These are phyloP conservation scores for Claviceps sp. DNA, from an alignment of 2,329 filamentous ascomycete species.

Conservation along the genomic window DNA sequence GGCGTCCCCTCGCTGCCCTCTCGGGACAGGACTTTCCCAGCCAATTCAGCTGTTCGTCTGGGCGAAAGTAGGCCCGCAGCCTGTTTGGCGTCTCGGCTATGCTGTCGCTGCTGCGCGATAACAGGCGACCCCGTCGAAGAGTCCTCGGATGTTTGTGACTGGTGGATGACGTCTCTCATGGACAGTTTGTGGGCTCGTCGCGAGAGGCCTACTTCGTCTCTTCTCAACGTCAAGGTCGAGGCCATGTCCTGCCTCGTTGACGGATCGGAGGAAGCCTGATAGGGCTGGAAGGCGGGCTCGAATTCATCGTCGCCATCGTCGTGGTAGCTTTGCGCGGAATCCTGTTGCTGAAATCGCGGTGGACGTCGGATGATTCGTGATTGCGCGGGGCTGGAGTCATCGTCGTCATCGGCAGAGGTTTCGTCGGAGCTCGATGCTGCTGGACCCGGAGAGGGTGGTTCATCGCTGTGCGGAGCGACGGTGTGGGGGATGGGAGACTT, in stretches of 20 bases:
- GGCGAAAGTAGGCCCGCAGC: constrained; percentile 39
- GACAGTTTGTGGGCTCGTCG: constrained; percentile 17
- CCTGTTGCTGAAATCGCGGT: constrained; percentile 33
- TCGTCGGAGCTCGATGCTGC: constrained; percentile 24
- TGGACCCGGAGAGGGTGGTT: constrained; percentile 20
- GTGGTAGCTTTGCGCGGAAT: constrained; percentile 23
- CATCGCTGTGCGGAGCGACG: constrained; percentile 9
- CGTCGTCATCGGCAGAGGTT: constrained; percentile 34
- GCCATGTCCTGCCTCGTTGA: constrained; percentile 30
- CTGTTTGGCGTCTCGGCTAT: constrained; percentile 18
- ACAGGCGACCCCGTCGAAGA: constrained; percentile 40
- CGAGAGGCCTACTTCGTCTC: constrained; percentile 23
- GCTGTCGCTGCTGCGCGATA: constrained; percentile 15
- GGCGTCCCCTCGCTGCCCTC: constrained; percentile 61
- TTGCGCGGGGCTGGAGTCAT: constrained; percentile 39
- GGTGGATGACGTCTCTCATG: constrained; percentile 24
- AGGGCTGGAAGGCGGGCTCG: constrained; percentile 42
- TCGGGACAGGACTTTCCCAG: constrained; percentile 41
- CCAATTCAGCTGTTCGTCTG: constrained; percentile 43
- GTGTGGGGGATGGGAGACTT: constrained; percentile 12
- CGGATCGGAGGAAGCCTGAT: constrained; percentile 23
- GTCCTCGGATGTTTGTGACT: constrained; percentile 49
- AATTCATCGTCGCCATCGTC: constrained; percentile 44
- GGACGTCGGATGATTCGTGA: constrained; percentile 48
- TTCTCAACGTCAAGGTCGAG: constrained; percentile 41